phyloP scores from a whole-genome alignment of 495 filamentous ascomycete genomes.

The Pseudevernia furfuracea region DNA sequence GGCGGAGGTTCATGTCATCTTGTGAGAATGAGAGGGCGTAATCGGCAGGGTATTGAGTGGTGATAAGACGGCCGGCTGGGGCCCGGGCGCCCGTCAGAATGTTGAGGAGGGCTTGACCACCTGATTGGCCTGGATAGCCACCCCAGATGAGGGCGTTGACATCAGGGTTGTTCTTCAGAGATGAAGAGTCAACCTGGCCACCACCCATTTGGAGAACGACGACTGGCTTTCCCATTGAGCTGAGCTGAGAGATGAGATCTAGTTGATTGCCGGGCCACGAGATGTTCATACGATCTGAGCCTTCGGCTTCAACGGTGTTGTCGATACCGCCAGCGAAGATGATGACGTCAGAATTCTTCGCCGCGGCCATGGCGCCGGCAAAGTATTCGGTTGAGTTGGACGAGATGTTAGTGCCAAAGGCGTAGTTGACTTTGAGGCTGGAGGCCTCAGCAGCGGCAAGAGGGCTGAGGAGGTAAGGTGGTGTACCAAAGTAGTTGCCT shows the following conservation, averaged over 20 bases:
- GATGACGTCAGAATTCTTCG: constrained; percentile 45
- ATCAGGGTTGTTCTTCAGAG: too few relatives aligned
- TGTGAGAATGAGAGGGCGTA: too few relatives aligned
- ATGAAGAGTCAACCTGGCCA: too few relatives aligned
- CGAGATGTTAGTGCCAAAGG: constrained; percentile 37
- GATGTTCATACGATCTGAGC: constrained; percentile 47
- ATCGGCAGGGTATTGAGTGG: too few relatives aligned
- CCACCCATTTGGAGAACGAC: too few relatives aligned
- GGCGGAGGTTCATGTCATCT: too few relatives aligned
- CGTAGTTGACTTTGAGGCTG: constrained; percentile 43
- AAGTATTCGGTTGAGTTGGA: constrained; percentile 37
- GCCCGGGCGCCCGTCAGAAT: too few relatives aligned
- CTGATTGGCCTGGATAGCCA: too few relatives aligned
- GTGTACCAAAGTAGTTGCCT: constrained; percentile 51
- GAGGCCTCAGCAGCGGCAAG: constrained; percentile 42
- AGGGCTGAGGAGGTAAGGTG: constrained; percentile 50
- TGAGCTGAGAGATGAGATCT: constrained; percentile 46
- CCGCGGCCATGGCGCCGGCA: constrained; percentile 39
- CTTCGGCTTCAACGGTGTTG: constrained; percentile 48
- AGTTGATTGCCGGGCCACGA: constrained; percentile 52
- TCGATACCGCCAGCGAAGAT: constrained; percentile 54
- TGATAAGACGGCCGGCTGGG: too few relatives aligned
- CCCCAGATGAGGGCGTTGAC: too few relatives aligned
- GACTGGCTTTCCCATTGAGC: constrained; percentile 40
- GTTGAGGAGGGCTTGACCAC: too few relatives aligned